Evolutionary conservation across 352 stramenopile species (phyloP).

Genomic region (Phytophthora tentaculata): DNA sequence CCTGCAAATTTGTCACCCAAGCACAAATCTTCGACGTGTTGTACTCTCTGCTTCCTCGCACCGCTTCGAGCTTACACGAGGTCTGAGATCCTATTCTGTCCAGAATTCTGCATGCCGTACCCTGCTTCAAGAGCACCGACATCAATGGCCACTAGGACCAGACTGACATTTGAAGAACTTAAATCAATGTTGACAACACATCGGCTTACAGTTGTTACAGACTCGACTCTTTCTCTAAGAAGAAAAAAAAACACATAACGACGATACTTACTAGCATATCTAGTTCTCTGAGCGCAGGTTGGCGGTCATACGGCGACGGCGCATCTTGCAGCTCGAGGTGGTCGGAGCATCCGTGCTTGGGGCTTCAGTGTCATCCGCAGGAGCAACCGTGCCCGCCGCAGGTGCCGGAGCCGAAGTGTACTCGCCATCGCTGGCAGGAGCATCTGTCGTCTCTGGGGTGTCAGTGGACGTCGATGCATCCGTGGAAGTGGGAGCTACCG

Average conservation of each 20-base stretch:
- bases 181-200: neutral
- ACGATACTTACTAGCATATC: neutral
- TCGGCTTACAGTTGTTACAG: neutral
- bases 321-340: slow-evolving; percentile 25
- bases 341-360: slow-evolving; percentile 12
- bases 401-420: slow-evolving; percentile 17
- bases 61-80: too few species aligned
- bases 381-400: slow-evolving; percentile 6
- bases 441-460: slow-evolving; percentile 5
- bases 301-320: slow-evolving; percentile 31
- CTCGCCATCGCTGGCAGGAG: slow-evolving; percentile 16
- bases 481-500: slow-evolving; percentile 3
- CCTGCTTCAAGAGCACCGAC: too few species aligned
- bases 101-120: too few species aligned
- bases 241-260: neutral
- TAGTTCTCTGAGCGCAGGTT: slow-evolving; percentile 45
- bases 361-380: slow-evolving; percentile 10
- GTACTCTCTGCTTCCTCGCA: neutral
- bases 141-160: too few species aligned
- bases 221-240: neutral
- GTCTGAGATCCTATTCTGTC: neutral
- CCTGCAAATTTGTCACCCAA: too few species aligned
- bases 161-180: too few species aligned
- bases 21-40: neutral
- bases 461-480: neutral